Evolutionary conservation across 192 early-diverging fungal genomes (phyloP).

Genomic region (Mortierella alpina): DNA sequence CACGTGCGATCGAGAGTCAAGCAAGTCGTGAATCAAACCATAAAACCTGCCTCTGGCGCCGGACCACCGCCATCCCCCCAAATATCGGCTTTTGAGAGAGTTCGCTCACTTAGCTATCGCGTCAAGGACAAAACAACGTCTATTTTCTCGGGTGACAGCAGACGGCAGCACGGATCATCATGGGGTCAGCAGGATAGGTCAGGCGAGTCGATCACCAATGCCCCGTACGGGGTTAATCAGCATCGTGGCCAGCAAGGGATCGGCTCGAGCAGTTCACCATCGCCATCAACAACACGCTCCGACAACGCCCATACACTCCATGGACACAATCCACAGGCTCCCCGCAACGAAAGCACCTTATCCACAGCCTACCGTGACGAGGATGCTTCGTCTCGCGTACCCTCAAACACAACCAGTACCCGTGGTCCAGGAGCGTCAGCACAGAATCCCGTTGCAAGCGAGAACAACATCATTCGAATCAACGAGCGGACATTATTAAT

Average conservation of each 20-base stretch:
- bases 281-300: no score
- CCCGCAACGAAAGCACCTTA: no score
- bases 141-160: conserved; percentile 7
- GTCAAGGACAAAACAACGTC: conserved; percentile 11
- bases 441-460: no score
- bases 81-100: conserved; percentile 2
- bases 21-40: conserved; percentile 16
- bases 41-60: not conserved
- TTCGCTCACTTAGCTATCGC: conserved; percentile 17
- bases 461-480: not conserved
- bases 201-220: not conserved
- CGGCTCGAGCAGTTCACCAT: no score
- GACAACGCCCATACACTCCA: no score
- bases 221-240: no score
- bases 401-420: no score
- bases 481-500: conserved; percentile 22
- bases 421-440: no score
- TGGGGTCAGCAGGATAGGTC: not conserved
- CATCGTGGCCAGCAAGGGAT: no score
- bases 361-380: no score
- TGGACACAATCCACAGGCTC: no score
- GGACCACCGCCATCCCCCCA: conserved; percentile 1
- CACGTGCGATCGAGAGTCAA: conserved; percentile 19
- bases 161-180: not conserved
- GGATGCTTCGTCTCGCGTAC: no score